phyloP scores from a whole-genome alignment of 768 basidiomycete genomes.

The Pleurotus salmoneostramineus region DNA sequence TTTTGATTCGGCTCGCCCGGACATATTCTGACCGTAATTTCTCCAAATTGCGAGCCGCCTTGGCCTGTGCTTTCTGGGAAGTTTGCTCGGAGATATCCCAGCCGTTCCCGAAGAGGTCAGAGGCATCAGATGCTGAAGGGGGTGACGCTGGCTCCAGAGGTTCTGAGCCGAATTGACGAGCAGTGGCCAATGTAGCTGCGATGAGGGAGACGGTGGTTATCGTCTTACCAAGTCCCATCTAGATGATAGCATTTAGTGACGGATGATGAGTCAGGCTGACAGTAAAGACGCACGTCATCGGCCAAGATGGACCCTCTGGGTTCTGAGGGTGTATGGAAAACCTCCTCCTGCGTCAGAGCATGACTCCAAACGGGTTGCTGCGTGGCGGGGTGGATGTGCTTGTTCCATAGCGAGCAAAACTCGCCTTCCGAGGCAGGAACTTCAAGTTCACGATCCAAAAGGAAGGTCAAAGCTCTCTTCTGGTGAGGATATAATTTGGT shows the following conservation, averaged over 20 bases:
- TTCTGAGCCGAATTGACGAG: conserved; percentile 58
- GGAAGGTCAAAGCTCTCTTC: conserved; percentile 94
- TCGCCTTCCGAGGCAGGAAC: conserved; percentile 50
- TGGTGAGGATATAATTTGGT: conserved; percentile 95
- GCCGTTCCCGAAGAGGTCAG: conserved; percentile 74
- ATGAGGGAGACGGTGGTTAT: conserved; percentile 94
- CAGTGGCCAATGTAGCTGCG: conserved; percentile 75
- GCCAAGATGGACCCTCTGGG: conserved; percentile 90
- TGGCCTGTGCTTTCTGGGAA: conserved; percentile 57
- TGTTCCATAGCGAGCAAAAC: conserved; percentile 72
- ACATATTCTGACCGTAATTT: conserved; percentile 68
- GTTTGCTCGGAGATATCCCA: conserved; percentile 75
- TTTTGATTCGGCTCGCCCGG: conserved; percentile 74
- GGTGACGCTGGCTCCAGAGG: conserved; percentile 44
- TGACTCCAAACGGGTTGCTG: conserved; percentile 64
- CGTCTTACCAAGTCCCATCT: conserved; percentile 99
- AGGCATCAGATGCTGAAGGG: conserved; percentile 31
- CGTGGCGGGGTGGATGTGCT: conserved; percentile 43
- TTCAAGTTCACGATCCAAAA: conserved; percentile 85
- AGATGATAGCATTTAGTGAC: conserved; percentile 10
- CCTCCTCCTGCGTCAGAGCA: conserved; percentile 78
- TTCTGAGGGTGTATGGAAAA: conserved; percentile 61
- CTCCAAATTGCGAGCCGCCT: conserved; percentile 62
- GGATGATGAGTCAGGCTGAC: conserved; percentile 6
- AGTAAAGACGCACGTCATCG: conserved; percentile 74